Evolutionary conservation across 2,329 filamentous ascomycete species (phyloP).

Genomic region (Ceratocystis smalleyi): DNA sequence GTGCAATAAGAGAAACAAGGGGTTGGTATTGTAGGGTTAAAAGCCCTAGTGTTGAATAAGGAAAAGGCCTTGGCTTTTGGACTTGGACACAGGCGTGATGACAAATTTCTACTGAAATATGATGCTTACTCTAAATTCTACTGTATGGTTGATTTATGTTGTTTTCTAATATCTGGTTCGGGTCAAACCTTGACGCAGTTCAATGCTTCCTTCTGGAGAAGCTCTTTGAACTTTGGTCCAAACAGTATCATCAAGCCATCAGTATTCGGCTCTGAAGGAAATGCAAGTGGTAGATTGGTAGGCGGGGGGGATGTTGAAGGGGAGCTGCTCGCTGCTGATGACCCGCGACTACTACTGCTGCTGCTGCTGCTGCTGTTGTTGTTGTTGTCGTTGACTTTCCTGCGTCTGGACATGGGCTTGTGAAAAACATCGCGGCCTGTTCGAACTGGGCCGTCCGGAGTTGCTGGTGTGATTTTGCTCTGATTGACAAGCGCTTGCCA

Average conservation of each 20-base stretch:
- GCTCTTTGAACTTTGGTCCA: slow-evolving; percentile 9
- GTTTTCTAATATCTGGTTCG: not conserved
- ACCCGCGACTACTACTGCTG: not conserved
- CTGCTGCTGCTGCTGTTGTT: not conserved
- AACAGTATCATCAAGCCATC: slow-evolving; percentile 7
- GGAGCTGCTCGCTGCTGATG: not conserved
- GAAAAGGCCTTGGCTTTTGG: not conserved
- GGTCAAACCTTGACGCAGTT: not conserved
- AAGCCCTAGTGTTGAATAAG: not conserved
- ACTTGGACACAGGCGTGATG: too few relatives aligned
- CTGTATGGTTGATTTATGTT: not conserved
- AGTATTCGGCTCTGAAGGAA: slow-evolving; percentile 14
- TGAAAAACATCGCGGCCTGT: slow-evolving; percentile 15
- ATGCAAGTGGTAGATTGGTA: slow-evolving; percentile 9
- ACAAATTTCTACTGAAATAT: not conserved
- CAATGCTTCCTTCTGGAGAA: slow-evolving; percentile 12
- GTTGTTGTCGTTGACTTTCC: not conserved
- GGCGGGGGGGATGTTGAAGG: not conserved
- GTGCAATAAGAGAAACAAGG: not conserved
- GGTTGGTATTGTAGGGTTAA: not conserved
- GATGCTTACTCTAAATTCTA: not conserved
- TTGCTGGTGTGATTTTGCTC: slow-evolving; percentile 15
- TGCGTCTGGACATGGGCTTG: slow-evolving; percentile 16
- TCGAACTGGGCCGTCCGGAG: slow-evolving; percentile 10
- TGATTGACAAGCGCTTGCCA: slow-evolving; percentile 16